Conservation (phyloP, 2,329 filamentous ascomycete species). For the Madurella mycetomatis region DNA sequence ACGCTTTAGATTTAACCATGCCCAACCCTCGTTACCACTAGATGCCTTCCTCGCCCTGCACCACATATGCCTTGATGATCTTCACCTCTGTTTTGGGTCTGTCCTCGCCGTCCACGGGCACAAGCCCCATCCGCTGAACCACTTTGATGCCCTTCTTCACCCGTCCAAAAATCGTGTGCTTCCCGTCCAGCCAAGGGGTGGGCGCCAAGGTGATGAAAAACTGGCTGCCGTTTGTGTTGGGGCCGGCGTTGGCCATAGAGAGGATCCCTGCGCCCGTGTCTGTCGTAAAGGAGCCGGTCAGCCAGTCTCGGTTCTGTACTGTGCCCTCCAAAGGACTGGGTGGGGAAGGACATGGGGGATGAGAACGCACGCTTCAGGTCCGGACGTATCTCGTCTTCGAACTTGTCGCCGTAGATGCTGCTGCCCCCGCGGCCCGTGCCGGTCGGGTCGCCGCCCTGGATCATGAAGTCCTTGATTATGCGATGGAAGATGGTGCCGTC, state of each 20-base stretch:
- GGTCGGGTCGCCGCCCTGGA: slow-evolving; percentile 90
- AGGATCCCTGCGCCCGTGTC: slow-evolving; percentile 89
- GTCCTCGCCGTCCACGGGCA: slow-evolving; percentile 79
- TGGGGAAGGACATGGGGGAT: neutral
- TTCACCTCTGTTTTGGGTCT: slow-evolving; percentile 76
- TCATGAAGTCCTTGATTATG: slow-evolving; percentile 94
- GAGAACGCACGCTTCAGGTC: slow-evolving; percentile 57
- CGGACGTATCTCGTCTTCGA: slow-evolving; percentile 79
- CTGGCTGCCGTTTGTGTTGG: slow-evolving; percentile 89
- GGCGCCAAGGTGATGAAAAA: slow-evolving; percentile 95
- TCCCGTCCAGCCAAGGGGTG: slow-evolving; percentile 93
- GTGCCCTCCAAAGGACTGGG: no score
- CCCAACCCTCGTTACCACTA: neutral
- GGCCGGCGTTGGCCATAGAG: slow-evolving; percentile 93
- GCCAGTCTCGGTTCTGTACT: neutral
- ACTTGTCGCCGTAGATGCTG: slow-evolving; percentile 89
- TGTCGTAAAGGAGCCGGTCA: neutral
- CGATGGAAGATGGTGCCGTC: slow-evolving; percentile 83
- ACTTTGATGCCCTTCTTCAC: slow-evolving; percentile 78
- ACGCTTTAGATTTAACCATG: neutral
- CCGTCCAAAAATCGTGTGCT: slow-evolving; percentile 93
- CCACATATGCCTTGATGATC: slow-evolving; percentile 67
- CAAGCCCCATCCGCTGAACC: slow-evolving; percentile 83
- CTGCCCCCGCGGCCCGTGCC: slow-evolving; percentile 85
- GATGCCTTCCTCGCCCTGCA: slow-evolving; percentile 45